phyloP scores from a whole-genome alignment of 2,329 filamentous ascomycete genomes.

The Talaromyces atroroseus region DNA sequence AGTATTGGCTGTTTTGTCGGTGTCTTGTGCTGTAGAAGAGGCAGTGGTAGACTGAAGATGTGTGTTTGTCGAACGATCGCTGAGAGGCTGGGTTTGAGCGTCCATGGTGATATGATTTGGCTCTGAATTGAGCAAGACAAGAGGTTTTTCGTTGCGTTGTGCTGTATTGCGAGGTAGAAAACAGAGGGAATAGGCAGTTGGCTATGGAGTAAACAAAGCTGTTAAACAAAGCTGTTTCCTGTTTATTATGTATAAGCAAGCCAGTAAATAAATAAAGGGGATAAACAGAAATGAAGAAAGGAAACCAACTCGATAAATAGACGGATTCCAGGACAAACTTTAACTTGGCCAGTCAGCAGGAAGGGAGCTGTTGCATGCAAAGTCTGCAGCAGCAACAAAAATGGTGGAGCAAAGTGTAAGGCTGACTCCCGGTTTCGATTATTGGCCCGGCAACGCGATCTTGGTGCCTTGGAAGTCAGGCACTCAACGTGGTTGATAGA shows the following conservation, averaged over 20 bases:
- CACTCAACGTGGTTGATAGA: too few species aligned
- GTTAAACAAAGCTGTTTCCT: background rate
- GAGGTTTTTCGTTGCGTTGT: slow-evolving; percentile 3
- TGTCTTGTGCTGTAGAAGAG: slow-evolving; percentile 16
- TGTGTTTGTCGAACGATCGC: slow-evolving; percentile 39
- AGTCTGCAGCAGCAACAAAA: background rate
- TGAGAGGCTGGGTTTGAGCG: slow-evolving; percentile 25
- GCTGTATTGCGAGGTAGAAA: background rate
- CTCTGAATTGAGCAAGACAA: background rate
- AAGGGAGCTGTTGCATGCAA: background rate
- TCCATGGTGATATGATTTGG: background rate
- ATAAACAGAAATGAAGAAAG: background rate
- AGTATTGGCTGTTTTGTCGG: slow-evolving; percentile 29
- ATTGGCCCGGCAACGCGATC: slow-evolving; percentile 8
- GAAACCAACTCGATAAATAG: background rate
- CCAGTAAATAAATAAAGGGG: background rate
- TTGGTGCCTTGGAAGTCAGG: background rate
- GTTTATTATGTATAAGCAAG: background rate
- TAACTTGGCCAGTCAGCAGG: background rate
- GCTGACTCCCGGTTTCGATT: slow-evolving; percentile 1
- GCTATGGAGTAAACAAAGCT: background rate
- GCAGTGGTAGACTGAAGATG: slow-evolving; percentile 23
- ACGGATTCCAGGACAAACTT: background rate
- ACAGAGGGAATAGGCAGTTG: background rate
- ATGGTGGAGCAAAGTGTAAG: background rate